A percentile compares a stretch with the other conserved stretches of the same genome.
Conservation (phyloP, 306 rosid genomes). For the Quercus parvula region DNA sequence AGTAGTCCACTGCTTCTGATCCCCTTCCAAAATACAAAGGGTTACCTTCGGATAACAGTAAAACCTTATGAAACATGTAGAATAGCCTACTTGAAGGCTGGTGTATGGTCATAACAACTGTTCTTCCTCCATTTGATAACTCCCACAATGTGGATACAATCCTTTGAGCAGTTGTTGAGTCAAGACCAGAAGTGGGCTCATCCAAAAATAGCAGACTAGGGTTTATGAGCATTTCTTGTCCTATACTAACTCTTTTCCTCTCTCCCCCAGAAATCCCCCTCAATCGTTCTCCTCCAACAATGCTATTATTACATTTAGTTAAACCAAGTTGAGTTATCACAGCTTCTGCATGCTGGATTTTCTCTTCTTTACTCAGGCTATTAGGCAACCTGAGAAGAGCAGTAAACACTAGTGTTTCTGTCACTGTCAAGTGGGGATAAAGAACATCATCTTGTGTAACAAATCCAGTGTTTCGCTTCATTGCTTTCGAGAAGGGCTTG, state of each 20-base stretch:
- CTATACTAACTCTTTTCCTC: conserved; percentile 80
- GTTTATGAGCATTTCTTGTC: conserved; percentile 69
- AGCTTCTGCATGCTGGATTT: conserved; percentile 32
- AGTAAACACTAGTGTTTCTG: conserved; percentile 67
- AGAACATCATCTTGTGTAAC: conserved; percentile 79
- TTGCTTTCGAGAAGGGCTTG: conserved; percentile 42
- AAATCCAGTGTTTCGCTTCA: conserved; percentile 60
- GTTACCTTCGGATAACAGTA: conserved; percentile 59
- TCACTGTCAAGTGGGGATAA: conserved; percentile 59
- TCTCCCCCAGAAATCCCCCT: conserved; percentile 88
- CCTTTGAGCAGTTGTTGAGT: conserved; percentile 69
- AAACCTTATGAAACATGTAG: conserved; percentile 68
- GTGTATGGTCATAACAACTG: conserved; percentile 73
- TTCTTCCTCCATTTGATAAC: conserved; percentile 57
- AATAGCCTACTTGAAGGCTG: conserved; percentile 76
- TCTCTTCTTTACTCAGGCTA: conserved; percentile 33
- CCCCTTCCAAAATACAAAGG: conserved; percentile 65
- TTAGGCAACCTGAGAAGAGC: conserved; percentile 68
- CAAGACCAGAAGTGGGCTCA: conserved; percentile 81
- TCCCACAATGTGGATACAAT: conserved; percentile 64
- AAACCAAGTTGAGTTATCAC: conserved; percentile 61
- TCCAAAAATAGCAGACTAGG: conserved; percentile 72
- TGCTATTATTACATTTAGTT: conserved; percentile 50
- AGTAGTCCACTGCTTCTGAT: conserved; percentile 54
- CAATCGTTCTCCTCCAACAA: conserved; percentile 32